These are phyloP conservation scores for Stachybotrys elegans DNA, from an alignment of 2,329 filamentous ascomycete species.

Conservation along the genomic window DNA sequence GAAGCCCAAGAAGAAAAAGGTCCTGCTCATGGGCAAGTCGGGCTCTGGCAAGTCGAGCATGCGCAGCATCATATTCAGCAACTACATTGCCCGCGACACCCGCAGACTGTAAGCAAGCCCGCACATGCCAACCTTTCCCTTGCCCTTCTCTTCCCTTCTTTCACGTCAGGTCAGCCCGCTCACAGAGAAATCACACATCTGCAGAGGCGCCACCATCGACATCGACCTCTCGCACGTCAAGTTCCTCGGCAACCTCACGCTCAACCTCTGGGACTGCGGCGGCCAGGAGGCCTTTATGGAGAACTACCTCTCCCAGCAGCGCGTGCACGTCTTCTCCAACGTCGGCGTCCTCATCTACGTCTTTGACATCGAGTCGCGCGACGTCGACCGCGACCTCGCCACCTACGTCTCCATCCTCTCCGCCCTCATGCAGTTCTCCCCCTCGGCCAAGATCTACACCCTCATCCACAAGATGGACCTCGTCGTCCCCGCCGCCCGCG, in stretches of 20 bases:
- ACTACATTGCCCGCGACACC: constrained; percentile 96
- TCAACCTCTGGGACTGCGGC: constrained; percentile 98
- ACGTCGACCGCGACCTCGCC: constrained; percentile 87
- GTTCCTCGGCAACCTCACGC: constrained; percentile 93
- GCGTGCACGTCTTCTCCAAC: constrained; percentile 92
- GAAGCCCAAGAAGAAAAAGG: constrained; percentile 81
- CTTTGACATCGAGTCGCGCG: constrained; percentile 95
- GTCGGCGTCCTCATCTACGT: constrained; percentile 98
- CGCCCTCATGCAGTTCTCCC: constrained; percentile 80
- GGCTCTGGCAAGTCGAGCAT: constrained; percentile 98
- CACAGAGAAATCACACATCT: too few relatives aligned
- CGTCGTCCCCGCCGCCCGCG: constrained; percentile 73
- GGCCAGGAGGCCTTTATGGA: constrained; percentile 99
- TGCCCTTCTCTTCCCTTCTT: not conserved
- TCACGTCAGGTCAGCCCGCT: too few relatives aligned
- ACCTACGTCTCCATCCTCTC: constrained; percentile 89
- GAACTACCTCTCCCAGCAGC: constrained; percentile 93
- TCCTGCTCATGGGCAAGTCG: constrained; percentile 88
- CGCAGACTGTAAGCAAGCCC: constrained; percentile 57
- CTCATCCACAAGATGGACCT: constrained; percentile 99
- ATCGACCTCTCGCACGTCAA: constrained; percentile 98
- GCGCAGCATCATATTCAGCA: constrained; percentile 98
- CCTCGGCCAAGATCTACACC: constrained; percentile 79
- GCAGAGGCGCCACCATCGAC: constrained; percentile 86
- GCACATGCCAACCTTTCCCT: not conserved